Evolutionary conservation across 2,329 filamentous ascomycete genomes (phyloP).

Genomic region (Neonectria faginata): DNA sequence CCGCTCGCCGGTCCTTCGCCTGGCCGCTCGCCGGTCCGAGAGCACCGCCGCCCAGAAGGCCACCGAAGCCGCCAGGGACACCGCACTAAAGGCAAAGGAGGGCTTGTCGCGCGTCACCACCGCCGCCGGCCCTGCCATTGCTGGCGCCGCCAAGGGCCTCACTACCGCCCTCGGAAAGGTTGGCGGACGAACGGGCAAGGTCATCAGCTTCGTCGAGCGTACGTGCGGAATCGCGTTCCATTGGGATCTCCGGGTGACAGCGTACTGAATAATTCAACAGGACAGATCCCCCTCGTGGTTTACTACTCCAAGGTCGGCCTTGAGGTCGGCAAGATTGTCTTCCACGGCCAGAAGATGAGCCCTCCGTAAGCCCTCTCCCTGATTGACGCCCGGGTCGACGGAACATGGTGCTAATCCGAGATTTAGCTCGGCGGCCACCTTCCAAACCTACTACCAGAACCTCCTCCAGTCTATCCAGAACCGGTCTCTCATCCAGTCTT

Average conservation of each 20-base stretch:
- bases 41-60: slow-evolving; percentile 65
- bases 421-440: slow-evolving; percentile 77
- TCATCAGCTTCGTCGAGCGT: slow-evolving; percentile 89
- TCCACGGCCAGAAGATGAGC: slow-evolving; percentile 88
- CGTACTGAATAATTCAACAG: slow-evolving; percentile 59
- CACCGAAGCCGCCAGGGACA: slow-evolving; percentile 56
- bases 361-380: slow-evolving; percentile 79
- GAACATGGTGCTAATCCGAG: slow-evolving; percentile 27
- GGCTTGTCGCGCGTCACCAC: slow-evolving; percentile 85
- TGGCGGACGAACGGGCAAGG: slow-evolving; percentile 84
- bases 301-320: slow-evolving; percentile 93
- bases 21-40: slow-evolving; percentile 69
- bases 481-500: slow-evolving; percentile 67
- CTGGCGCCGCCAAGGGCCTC: slow-evolving; percentile 75
- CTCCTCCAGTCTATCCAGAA: slow-evolving; percentile 77
- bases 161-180: slow-evolving; percentile 77
- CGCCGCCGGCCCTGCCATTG: slow-evolving; percentile 81
- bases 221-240: slow-evolving; percentile 56
- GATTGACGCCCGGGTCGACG: slow-evolving; percentile 28
- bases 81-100: slow-evolving; percentile 76
- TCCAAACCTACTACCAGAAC: slow-evolving; percentile 88
- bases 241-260: background rate
- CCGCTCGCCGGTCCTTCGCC: slow-evolving; percentile 60
- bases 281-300: slow-evolving; percentile 84
- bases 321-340: slow-evolving; percentile 89